Evolutionary conservation across 2,329 filamentous ascomycete species (phyloP).

Genomic region (Penicillium sp.): DNA sequence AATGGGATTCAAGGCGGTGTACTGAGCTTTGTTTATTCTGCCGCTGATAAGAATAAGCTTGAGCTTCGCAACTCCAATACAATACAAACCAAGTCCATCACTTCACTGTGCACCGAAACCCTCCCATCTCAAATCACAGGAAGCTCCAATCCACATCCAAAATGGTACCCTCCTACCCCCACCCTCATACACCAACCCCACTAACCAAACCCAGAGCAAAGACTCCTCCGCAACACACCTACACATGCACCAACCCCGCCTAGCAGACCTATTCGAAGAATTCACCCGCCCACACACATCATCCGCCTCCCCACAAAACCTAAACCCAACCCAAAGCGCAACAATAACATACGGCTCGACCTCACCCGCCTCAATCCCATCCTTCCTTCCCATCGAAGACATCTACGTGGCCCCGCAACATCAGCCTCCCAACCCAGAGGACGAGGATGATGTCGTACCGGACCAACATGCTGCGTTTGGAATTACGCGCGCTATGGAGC

Average conservation of each 20-base stretch:
- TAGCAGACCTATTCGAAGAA: conserved; percentile 50
- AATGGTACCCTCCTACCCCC: conserved; percentile 18
- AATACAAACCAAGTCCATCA: not conserved
- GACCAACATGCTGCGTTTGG: conserved; percentile 65
- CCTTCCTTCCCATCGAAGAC: conserved; percentile 53
- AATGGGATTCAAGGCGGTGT: conserved; percentile 2
- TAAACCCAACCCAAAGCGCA: conserved; percentile 7
- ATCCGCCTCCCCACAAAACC: conserved; percentile 4
- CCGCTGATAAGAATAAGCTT: conserved; percentile 8
- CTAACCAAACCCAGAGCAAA: conserved; percentile 39
- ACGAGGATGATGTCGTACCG: conserved; percentile 63
- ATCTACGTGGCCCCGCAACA: conserved; percentile 58
- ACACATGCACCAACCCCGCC: conserved; percentile 47
- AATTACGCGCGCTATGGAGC: conserved; percentile 59
- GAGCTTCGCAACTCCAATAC: not conserved
- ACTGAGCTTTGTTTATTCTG: not conserved
- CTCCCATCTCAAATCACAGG: not conserved
- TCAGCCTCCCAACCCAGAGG: conserved; percentile 61
- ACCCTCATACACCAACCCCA: not conserved
- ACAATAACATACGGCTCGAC: conserved; percentile 30
- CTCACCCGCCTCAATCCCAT: conserved; percentile 34
- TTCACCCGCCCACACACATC: conserved; percentile 46
- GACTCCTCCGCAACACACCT: conserved; percentile 48
- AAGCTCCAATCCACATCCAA: conserved; percentile 1
- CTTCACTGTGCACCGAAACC: not conserved